Evolutionary conservation across 2,329 filamentous ascomycete genomes (phyloP), one percentile per base, ranked within the genome.

Genomic region (Penicillium concentricum): DNA sequence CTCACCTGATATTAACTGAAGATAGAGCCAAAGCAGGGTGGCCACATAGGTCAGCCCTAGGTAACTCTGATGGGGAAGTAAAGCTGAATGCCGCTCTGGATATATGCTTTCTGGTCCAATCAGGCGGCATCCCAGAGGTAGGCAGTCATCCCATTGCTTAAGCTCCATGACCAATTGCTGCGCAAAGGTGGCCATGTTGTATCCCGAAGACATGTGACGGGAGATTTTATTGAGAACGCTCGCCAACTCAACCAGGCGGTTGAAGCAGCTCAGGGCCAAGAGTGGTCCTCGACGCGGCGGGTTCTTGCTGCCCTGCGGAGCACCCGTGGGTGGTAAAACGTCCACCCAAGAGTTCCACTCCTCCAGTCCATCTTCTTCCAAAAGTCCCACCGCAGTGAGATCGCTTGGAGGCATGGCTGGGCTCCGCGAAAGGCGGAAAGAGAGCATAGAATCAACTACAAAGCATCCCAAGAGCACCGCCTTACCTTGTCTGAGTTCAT

Each of bases 321-420:
- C 63, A n/a, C 66, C 70, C 26, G 48, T 71, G 34, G 61, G 72
- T 63, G 65, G 74, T 62, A 75, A 55, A 13, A 74, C 70, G 42
- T 85, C 82, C 5, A 78, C 77, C 88, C 88, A 91, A 0, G 86
- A 84, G 59, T 88, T 86, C 88, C 88, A 91, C 72, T 91, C 87
- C 65, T 91, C 88, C 16, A 87, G 73, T 2, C 86, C 86, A 61
- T 89, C 85, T 68, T 89, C 87, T 38, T 84, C 79, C 6, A 89
- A 72, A 4, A 77, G 71, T 10, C 81, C 80, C n/a, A 80, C 69
- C 26, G 73, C 67, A 22, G 76, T 70, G 34, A 84, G 69, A 55
- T 84, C 80, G 12, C 78, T 76, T 22, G 72, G 60, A 41, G 72
- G 74, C 57, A 84, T 74, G 59, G 80, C 78, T 3, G 79, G 76